These are phyloP conservation scores for Colletotrichum sp. DNA, from an alignment of 2,329 filamentous ascomycete species.

Conservation along the genomic window DNA sequence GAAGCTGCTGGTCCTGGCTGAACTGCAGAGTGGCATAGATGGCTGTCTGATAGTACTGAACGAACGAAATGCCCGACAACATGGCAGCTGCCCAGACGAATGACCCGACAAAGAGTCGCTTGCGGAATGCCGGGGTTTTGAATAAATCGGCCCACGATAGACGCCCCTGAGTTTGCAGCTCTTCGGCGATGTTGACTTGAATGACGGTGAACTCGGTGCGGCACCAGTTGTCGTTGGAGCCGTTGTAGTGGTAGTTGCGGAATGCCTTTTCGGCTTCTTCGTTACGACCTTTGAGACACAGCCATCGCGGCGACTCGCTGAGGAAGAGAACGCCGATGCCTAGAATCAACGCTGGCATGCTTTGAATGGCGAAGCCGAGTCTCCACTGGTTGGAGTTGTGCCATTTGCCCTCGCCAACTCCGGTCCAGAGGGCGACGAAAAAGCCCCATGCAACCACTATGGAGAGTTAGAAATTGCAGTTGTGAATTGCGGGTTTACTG, in stretches of 20 bases:
- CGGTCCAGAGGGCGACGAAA: conserved; percentile 44
- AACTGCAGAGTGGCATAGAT: conserved; percentile 46
- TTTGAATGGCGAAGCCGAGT: conserved; percentile 41
- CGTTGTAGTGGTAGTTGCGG: conserved; percentile 37
- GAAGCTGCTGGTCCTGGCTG: conserved; percentile 38
- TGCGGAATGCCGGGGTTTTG: conserved; percentile 37
- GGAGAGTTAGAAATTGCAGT: not conserved
- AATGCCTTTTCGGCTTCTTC: conserved; percentile 40
- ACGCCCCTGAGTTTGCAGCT: conserved; percentile 28
- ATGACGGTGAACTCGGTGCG: conserved; percentile 36
- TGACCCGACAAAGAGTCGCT: conserved; percentile 40
- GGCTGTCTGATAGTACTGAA: conserved; percentile 46
- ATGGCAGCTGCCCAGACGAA: conserved; percentile 48
- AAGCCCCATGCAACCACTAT: conserved; percentile 47
- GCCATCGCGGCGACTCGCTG: conserved; percentile 40
- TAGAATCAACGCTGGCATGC: conserved; percentile 37
- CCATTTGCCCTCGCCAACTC: conserved; percentile 43
- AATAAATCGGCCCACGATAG: conserved; percentile 38
- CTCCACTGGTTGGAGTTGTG: conserved; percentile 42
- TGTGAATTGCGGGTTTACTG: not conserved
- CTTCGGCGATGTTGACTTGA: conserved; percentile 40
- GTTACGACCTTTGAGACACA: conserved; percentile 38
- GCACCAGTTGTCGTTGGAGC: conserved; percentile 41
- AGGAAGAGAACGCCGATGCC: conserved; percentile 39
- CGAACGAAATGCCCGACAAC: conserved; percentile 46